phyloP scores from a whole-genome alignment of 2,329 filamentous ascomycete genomes.

The Aspergillus glaucus region DNA sequence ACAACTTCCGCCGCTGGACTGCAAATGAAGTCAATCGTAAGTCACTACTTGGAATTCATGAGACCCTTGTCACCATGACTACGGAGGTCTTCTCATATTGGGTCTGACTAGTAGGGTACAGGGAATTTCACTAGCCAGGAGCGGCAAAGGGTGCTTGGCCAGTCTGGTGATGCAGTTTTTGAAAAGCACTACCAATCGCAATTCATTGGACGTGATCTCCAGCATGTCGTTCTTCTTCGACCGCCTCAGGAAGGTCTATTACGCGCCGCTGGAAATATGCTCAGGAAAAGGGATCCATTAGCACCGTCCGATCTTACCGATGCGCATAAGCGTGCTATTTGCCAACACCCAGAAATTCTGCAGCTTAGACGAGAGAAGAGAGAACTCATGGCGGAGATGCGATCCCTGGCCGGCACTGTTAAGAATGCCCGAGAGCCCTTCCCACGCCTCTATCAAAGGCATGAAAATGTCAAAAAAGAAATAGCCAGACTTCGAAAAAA shows the following conservation, averaged over 20 bases:
- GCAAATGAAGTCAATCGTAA: too few relatives aligned
- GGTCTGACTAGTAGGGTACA: too few relatives aligned
- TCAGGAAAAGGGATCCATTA: slow-evolving; percentile 15
- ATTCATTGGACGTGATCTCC: slow-evolving; percentile 20
- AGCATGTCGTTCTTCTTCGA: slow-evolving; percentile 22
- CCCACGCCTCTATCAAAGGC: not conserved
- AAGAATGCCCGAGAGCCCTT: not conserved
- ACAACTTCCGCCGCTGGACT: too few relatives aligned
- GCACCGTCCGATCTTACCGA: not conserved
- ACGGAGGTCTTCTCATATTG: too few relatives aligned
- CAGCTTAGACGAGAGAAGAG: not conserved
- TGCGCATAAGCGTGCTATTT: not conserved
- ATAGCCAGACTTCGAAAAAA: slow-evolving; percentile 15
- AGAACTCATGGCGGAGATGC: not conserved
- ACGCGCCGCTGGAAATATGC: slow-evolving; percentile 16
- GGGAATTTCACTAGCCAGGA: too few relatives aligned
- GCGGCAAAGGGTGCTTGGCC: too few relatives aligned
- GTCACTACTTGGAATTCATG: too few relatives aligned
- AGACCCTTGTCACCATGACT: too few relatives aligned
- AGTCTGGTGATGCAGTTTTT: slow-evolving; percentile 19
- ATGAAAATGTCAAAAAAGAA: slow-evolving; percentile 11
- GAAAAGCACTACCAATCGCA: slow-evolving; percentile 22
- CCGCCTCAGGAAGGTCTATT: slow-evolving; percentile 19
- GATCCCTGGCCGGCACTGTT: not conserved
- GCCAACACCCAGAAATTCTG: not conserved